phyloP scores from a whole-genome alignment of 768 basidiomycete species.

The Trametopsis cervina region DNA sequence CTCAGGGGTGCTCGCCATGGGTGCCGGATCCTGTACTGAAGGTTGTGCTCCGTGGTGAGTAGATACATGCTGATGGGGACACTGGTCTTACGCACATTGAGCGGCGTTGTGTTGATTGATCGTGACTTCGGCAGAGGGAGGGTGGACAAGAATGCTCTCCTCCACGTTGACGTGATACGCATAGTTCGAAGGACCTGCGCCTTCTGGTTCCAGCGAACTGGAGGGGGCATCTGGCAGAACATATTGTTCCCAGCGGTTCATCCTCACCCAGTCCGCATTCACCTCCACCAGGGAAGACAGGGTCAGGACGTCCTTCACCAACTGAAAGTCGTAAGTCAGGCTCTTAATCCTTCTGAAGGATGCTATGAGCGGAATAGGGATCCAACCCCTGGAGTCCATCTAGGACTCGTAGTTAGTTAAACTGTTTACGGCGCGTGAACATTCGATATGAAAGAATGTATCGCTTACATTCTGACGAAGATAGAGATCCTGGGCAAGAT shows the following conservation, averaged over 20 bases:
- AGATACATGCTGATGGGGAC: not conserved
- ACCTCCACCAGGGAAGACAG: slow-evolving; percentile 70
- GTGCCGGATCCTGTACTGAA: too few species aligned
- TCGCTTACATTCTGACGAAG: slow-evolving; percentile 70
- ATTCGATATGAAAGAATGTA: too few species aligned
- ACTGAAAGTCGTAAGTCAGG: slow-evolving; percentile 48
- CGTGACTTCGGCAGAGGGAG: not conserved
- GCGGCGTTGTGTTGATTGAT: not conserved
- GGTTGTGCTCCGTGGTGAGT: not conserved
- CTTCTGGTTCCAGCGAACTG: slow-evolving; percentile 34
- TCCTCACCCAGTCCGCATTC: slow-evolving; percentile 58
- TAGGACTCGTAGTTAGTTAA: too few species aligned
- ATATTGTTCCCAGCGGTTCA: slow-evolving; percentile 57
- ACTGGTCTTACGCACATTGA: slow-evolving; percentile 7
- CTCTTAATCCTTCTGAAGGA: slow-evolving; percentile 81
- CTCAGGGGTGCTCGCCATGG: too few species aligned
- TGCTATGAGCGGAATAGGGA: slow-evolving; percentile 71
- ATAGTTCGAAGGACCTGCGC: not conserved
- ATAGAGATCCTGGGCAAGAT: slow-evolving; percentile 83
- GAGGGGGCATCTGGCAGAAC: slow-evolving; percentile 54
- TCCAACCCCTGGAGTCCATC: slow-evolving; percentile 92
- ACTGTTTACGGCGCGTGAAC: too few species aligned
- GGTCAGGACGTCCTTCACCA: slow-evolving; percentile 65
- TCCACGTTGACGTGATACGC: not conserved
- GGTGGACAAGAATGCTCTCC: not conserved